Evolutionary conservation across 192 early-diverging fungal species (phyloP), one percentile per base, ranked within the genome.

Genomic region (Polychytrium aggregatum): DNA sequence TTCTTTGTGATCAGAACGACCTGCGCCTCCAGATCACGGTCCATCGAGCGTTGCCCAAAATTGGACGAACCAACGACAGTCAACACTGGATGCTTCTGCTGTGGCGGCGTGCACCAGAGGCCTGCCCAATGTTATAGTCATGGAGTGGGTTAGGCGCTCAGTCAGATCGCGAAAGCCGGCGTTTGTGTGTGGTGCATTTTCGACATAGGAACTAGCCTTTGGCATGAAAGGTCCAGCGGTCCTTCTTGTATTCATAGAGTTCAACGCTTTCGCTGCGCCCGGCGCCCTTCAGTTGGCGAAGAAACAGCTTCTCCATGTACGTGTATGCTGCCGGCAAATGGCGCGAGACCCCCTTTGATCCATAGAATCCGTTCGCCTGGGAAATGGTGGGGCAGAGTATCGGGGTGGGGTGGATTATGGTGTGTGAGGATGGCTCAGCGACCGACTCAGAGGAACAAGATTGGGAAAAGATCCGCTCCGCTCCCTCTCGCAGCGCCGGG

Each of bases 141-240:
- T 45, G 10, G 49, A 21, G n/a, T 51, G 34, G n/a, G n/a, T n/a
- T n/a, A 26, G 17, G 25, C 31, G 33, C n/a, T 20, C 31, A 16
- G 46, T 29, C 16, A 44, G 58, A 37, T 14, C 20, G 16, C 27
- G 4, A 46, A 29, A 22, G 16, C 6, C 9, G 3, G 55, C 25
- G 14, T 17, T 52, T 5, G 20, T 44, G 17, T 37, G 16, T 9
- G 24, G 54, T 18, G 26, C 14, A 29, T 49, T 43, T 16, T n/a
- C 11, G 13, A 3, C 20, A 17, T 3, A 48, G 11, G 9, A 47
- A 20, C 26, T 48, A 65, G 86, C 87, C 88, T 81, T 98, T 98
- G 2, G 84, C 88, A 57, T 98, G 95, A 58, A 81, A 98, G 0
- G 95, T 98, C 92, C 95, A 98, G 22, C 80, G 82, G 4, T 63